Evolutionary conservation across 345 rosid species (phyloP).

Genomic region (Anacardium occidentale): DNA sequence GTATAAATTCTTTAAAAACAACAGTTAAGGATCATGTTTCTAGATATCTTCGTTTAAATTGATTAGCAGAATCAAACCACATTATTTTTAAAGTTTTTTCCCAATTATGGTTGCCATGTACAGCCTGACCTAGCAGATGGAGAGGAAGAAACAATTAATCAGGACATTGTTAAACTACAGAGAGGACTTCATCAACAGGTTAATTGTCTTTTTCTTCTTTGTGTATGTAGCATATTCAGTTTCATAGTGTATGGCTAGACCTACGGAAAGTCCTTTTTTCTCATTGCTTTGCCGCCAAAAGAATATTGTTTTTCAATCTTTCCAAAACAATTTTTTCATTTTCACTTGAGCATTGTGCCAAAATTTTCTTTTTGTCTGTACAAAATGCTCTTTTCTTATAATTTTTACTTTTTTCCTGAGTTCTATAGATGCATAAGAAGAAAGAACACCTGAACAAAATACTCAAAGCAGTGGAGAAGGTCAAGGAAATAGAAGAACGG

Average conservation of each 20-base stretch:
- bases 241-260: background rate
- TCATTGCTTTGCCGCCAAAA: background rate
- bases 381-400: background rate
- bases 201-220: conserved; percentile 7
- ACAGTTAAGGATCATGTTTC: background rate
- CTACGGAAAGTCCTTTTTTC: background rate
- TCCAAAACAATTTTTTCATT: background rate
- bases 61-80: conserved; percentile 6
- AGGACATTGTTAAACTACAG: conserved; percentile 42
- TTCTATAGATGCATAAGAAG: conserved; percentile 39
- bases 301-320: background rate
- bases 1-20: background rate
- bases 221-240: background rate
- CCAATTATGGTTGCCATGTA: conserved; percentile 18
- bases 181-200: conserved; percentile 44
- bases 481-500: conserved; percentile 36
- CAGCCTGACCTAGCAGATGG: conserved; percentile 66
- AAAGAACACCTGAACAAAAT: conserved; percentile 32
- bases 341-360: conserved; percentile 1
- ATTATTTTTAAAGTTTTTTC: background rate
- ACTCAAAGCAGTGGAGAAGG: conserved; percentile 33
- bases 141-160: conserved; percentile 44
- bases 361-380: background rate
- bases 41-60: conserved; percentile 12
- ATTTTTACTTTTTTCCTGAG: conserved; percentile 6